phyloP scores from a whole-genome alignment of 2,329 filamentous ascomycete species.

The Nectriaceae sp. region DNA sequence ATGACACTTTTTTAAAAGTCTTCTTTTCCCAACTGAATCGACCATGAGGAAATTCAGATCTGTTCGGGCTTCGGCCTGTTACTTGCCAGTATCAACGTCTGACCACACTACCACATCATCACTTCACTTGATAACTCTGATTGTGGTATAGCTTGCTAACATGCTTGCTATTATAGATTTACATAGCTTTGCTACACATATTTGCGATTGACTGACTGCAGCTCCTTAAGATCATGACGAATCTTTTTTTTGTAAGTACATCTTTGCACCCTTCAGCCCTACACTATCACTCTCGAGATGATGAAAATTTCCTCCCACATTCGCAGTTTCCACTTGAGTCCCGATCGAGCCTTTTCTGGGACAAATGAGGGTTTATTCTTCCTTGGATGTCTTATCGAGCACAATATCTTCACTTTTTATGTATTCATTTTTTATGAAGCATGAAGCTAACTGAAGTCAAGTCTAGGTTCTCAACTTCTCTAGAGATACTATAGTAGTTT shows the following conservation, averaged over 20 bases:
- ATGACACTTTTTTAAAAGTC: slow-evolving; percentile 72
- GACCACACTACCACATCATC: slow-evolving; percentile 43
- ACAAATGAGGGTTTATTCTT: slow-evolving; percentile 70
- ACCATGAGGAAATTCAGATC: slow-evolving; percentile 77
- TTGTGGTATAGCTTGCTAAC: slow-evolving; percentile 23
- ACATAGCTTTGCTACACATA: slow-evolving; percentile 7
- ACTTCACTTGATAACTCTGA: slow-evolving; percentile 3
- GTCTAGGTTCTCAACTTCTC: background rate
- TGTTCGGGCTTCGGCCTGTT: slow-evolving; percentile 75
- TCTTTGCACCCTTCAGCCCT: slow-evolving; percentile 10
- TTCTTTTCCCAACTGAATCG: slow-evolving; percentile 91
- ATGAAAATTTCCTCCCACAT: slow-evolving; percentile 75
- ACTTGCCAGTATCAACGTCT: slow-evolving; percentile 92
- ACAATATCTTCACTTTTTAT: slow-evolving; percentile 17
- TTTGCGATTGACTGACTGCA: slow-evolving; percentile 8
- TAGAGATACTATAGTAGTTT: background rate
- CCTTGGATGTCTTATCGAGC: slow-evolving; percentile 74
- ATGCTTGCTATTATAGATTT: slow-evolving; percentile 15
- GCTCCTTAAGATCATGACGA: too few relatives aligned
- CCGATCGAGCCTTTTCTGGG: slow-evolving; percentile 65
- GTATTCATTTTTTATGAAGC: slow-evolving; percentile 7
- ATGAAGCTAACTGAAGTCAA: slow-evolving; percentile 23
- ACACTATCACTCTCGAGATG: slow-evolving; percentile 46
- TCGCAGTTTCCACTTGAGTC: slow-evolving; percentile 89
- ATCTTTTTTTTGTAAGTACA: slow-evolving; percentile 20